phyloP scores from a whole-genome alignment of 129 eudicot species.

The Cynara cardunculus region DNA sequence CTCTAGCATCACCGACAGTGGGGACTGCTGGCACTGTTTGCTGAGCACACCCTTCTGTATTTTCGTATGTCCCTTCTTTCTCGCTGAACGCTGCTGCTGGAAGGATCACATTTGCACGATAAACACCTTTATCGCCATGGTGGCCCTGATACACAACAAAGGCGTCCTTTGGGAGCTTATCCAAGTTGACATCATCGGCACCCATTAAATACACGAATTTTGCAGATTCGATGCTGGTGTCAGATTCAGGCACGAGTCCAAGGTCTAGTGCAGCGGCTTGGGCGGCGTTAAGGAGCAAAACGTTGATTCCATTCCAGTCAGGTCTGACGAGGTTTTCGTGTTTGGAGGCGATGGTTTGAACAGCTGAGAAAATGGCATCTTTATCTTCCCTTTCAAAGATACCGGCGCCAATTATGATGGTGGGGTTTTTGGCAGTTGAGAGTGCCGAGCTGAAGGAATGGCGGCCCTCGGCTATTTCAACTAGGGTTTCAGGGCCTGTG shows the following conservation, averaged over 20 bases:
- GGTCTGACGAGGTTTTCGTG: conserved; percentile 57
- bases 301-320: conserved; percentile 92
- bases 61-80: conserved; percentile 87
- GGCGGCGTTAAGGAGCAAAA: conserved; percentile 82
- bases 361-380: conserved; percentile 67
- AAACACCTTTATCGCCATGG: conserved; percentile 92
- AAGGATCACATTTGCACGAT: conserved; percentile 87
- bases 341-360: conserved; percentile 67
- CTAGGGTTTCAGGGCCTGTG: conserved; percentile 74
- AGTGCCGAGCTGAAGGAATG: conserved; percentile 64
- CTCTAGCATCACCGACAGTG: conserved; percentile 92
- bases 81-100: conserved; percentile 90
- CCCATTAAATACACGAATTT: conserved; percentile 90
- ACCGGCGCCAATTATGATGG: conserved; percentile 81
- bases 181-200: conserved; percentile 80
- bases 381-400: conserved; percentile 74
- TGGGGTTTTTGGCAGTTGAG: conserved; percentile 73
- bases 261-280: conserved; percentile 99
- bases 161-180: conserved; percentile 76
- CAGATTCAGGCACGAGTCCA: conserved; percentile 85
- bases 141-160: conserved; percentile 98
- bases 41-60: conserved; percentile 89
- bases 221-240: conserved; percentile 68
- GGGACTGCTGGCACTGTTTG: conserved; percentile 93
- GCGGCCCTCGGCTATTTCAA: conserved; percentile 69